A percentile compares a stretch with the other conserved stretches of the same genome.
Conservation (phyloP, 495 filamentous ascomycete genomes). For the Lindgomyces ingoldianus region DNA sequence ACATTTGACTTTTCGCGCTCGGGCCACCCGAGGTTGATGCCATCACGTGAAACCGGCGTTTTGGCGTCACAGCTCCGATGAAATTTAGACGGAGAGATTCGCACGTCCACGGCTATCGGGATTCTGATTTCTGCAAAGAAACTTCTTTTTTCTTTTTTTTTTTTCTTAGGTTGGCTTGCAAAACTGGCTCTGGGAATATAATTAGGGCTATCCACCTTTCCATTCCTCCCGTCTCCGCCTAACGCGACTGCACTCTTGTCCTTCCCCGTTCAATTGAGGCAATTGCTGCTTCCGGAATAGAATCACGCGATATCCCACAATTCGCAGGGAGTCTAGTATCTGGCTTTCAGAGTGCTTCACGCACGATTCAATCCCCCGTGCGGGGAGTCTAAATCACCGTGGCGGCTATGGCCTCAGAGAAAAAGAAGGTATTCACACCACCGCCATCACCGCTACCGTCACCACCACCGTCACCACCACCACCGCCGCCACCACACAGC, state of each 20-base stretch:
- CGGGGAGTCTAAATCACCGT: neutral
- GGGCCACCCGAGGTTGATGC: slow-evolving; percentile 1
- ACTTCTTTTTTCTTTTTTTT: too few species aligned
- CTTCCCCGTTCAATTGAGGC: too few species aligned
- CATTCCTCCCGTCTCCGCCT: neutral
- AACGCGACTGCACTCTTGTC: neutral
- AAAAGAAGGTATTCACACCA: slow-evolving; percentile 25
- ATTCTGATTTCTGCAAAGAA: neutral
- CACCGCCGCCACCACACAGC: too few species aligned
- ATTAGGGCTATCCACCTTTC: neutral
- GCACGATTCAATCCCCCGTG: neutral
- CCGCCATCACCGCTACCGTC: neutral
- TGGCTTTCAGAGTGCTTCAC: too few species aligned
- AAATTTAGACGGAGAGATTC: neutral
- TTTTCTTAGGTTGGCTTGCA: too few species aligned
- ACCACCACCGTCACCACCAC: neutral
- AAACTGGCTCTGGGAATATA: neutral
- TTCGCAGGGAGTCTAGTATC: too few species aligned
- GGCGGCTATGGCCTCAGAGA: slow-evolving; percentile 8
- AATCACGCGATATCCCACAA: slow-evolving; percentile 4
- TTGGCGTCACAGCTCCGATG: neutral
- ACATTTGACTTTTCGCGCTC: slow-evolving; percentile 17
- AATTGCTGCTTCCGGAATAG: neutral
- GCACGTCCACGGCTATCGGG: slow-evolving; percentile 22
- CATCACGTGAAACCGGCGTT: slow-evolving; percentile 21